Evolutionary conservation across 2,329 filamentous ascomycete genomes (phyloP).

Genomic region (Grosmannia huntii): DNA sequence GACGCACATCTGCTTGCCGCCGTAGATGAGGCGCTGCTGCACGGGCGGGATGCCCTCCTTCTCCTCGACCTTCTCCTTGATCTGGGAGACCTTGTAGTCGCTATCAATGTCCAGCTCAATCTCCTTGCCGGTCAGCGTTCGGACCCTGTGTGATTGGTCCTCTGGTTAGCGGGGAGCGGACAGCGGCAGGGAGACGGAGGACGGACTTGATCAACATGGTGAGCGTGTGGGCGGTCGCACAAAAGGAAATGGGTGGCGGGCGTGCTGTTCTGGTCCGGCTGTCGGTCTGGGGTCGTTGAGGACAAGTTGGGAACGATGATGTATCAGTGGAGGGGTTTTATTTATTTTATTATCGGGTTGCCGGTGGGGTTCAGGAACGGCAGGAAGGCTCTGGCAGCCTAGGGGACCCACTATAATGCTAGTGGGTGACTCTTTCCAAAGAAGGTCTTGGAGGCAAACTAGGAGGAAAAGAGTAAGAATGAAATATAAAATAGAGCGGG

Average conservation of each 20-base stretch:
- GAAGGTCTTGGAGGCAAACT: neutral
- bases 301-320: neutral
- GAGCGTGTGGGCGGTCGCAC: neutral
- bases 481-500: neutral
- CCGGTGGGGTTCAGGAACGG: neutral
- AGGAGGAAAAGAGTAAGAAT: neutral
- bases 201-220: constrained; percentile 37
- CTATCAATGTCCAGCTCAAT: constrained; percentile 96
- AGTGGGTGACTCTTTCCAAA: neutral
- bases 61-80: constrained; percentile 98
- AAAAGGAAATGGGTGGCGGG: neutral
- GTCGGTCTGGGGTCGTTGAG: neutral
- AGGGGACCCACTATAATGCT: neutral
- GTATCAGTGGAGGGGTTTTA: neutral
- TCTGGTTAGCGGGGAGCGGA: neutral
- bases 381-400: neutral
- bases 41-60: constrained; percentile 97
- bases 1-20: constrained; percentile 90
- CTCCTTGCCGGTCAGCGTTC: constrained; percentile 95
- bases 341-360: neutral
- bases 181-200: neutral
- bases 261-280: no score
- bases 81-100: constrained; percentile 86
- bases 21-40: constrained; percentile 90
- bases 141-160: constrained; percentile 50